A percentile compares a stretch with the other conserved stretches of the same genome.
phyloP scores from a whole-genome alignment of 305 asterid genomes.

The Solanum hybrid region DNA sequence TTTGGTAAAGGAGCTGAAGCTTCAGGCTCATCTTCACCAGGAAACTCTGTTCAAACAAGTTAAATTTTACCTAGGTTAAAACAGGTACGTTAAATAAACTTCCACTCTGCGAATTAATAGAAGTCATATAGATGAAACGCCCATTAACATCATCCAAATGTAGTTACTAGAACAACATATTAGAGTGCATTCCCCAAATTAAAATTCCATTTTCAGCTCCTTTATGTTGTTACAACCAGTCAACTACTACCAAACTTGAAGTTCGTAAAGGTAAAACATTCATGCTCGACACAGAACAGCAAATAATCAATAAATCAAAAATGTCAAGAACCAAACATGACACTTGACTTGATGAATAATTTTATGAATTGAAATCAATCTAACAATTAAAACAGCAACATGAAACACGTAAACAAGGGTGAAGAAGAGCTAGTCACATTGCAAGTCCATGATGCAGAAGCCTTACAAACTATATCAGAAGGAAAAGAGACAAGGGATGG shows the following conservation, averaged over 20 bases:
- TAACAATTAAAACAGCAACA: not conserved
- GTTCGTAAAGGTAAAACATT: not conserved
- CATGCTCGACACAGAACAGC: not conserved
- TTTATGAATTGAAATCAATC: not conserved
- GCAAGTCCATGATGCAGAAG: not conserved
- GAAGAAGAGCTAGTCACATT: not conserved
- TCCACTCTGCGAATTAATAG: not conserved
- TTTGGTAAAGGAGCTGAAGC: conserved; percentile 47
- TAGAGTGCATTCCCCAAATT: not conserved
- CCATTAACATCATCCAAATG: not conserved
- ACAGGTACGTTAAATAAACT: not conserved
- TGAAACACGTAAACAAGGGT: not conserved
- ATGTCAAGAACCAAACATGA: not conserved
- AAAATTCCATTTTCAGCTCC: not conserved
- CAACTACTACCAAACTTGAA: not conserved
- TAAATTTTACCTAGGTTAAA: not conserved
- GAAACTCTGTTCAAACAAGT: conserved; percentile 36
- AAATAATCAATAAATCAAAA: not conserved
- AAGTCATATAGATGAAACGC: not conserved
- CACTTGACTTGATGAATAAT: not conserved
- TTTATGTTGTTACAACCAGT: not conserved
- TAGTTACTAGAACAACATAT: not conserved
- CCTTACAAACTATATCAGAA: not conserved
- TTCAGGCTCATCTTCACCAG: conserved; percentile 63
- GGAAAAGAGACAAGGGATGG: not conserved